Base-by-base conservation (phyloP, 208 protist species). In the Crithidia acanthocephali region DNA sequence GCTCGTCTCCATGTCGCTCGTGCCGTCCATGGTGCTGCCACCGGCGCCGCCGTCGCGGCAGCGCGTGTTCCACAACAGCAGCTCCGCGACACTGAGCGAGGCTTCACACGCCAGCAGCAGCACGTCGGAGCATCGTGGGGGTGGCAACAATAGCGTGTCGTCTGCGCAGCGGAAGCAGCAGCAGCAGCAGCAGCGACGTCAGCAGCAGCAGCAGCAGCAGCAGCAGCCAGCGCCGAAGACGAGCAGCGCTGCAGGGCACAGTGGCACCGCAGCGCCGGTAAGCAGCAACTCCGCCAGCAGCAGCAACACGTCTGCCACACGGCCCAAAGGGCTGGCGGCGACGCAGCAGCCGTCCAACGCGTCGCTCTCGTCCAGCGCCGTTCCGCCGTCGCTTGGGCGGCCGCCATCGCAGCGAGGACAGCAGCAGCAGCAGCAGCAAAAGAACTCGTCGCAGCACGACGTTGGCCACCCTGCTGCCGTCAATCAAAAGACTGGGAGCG, bases 21-120 rank as follows among this genome's bases (percentile, higher is more conserved):
- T 65, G 45, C 59, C 47, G n/a, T 68, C 62, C 18, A 1, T 68
- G n/a, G 62, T 68, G 48, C 50, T 52, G 7, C 62, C 62, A 11
- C 62, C 62, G 11, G 62, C 62, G 3, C 62, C 62, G 35, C 62
- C 62, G 23, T 58, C 62, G 2, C 62, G 62, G 6, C 45, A 68
- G 32, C 45, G 62, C 50, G 35, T 13, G 6, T 37, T 48, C 7
- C 35, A 32, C 15, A 45, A 20, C 23, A 27, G 33, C 62, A 58
- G 33, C 23, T 44, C 45, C 4, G 50, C 50, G 20, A 48, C 62
- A 6, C 18, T 48, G 48, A 58, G 62, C n/a, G 48, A 68, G 18
- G 28, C 33, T 1, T 58, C 47, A 50, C 62, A 13, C 35, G 11
- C 35, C 33, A 58, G 62, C 48, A 68, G 62, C 48, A 68, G 18